Conservation (phyloP, 1,139 yeast genomes). For the Candida sp. region DNA sequence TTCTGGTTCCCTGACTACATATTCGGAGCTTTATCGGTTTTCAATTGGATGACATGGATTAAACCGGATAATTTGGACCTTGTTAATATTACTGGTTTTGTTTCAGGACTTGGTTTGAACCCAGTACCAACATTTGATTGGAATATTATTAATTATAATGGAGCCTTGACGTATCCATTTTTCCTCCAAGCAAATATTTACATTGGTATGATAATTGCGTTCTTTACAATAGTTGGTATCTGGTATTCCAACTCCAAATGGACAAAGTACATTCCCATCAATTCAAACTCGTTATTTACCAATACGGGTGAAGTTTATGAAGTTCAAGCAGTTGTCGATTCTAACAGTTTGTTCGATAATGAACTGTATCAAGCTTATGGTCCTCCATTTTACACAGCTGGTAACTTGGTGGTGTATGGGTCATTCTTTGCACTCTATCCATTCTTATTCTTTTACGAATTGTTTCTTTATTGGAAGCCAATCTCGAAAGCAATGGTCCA, state of each 20-base stretch:
- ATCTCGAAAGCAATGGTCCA: constrained; percentile 12
- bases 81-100: constrained; percentile 52
- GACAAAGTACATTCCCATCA: constrained; percentile 52
- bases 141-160: constrained; percentile 21
- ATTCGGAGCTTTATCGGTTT: constrained; percentile 46
- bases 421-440: constrained; percentile 56
- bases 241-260: constrained; percentile 50
- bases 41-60: constrained; percentile 68
- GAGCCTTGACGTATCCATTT: constrained; percentile 36
- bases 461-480: constrained; percentile 25
- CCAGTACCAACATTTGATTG: constrained; percentile 54
- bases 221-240: constrained; percentile 37
- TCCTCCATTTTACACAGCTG: constrained; percentile 61
- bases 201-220: constrained; percentile 39
- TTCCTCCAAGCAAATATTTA: constrained; percentile 38
- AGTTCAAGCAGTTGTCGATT: constrained; percentile 35
- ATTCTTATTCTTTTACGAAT: constrained; percentile 42
- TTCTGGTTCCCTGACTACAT: constrained; percentile 58
- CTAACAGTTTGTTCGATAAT: constrained; percentile 29
- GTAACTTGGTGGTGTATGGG: constrained; percentile 50
- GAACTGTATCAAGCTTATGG: constrained; percentile 40
- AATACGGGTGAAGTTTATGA: constrained; percentile 41
- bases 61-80: constrained; percentile 50
- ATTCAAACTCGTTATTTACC: constrained; percentile 40
- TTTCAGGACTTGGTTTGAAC: constrained; percentile 51